A percentile compares a stretch with the other conserved stretches of the same genome.
Conservation (phyloP, 768 basidiomycete species). For the Ramaria sp. region DNA sequence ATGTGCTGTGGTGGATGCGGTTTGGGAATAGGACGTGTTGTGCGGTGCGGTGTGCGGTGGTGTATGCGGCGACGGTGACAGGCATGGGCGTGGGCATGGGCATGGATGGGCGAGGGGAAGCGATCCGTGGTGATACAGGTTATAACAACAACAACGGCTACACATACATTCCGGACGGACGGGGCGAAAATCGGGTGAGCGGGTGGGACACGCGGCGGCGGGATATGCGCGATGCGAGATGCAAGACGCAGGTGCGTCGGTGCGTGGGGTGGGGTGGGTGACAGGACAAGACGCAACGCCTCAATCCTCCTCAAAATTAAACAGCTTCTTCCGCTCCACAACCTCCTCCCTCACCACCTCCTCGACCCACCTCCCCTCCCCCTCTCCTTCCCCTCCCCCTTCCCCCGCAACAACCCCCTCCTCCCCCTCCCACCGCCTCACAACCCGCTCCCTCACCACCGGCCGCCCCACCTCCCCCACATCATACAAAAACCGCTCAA, state of each 20-base stretch:
- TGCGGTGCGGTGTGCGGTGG: neutral
- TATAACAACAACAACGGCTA: neutral
- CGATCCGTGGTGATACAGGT: neutral
- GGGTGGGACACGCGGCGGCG: no score
- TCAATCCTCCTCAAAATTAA: conserved; percentile 6
- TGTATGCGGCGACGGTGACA: neutral
- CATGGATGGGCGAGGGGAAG: neutral
- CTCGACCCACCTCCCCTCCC: neutral
- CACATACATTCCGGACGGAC: neutral
- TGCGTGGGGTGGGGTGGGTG: neutral
- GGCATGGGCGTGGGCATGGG: neutral
- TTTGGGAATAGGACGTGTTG: no score
- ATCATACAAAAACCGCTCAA: conserved; percentile 6
- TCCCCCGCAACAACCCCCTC: neutral
- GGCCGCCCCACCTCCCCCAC: neutral
- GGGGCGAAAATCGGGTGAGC: neutral
- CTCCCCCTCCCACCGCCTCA: neutral
- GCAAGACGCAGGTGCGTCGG: neutral
- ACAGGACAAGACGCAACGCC: no score
- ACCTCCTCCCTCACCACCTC: neutral
- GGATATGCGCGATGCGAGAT: no score
- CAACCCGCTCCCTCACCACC: neutral
- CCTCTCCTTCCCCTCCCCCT: neutral
- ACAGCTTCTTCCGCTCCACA: conserved; percentile 2
- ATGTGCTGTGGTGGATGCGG: no score